Base-by-base conservation (phyloP, 2,329 filamentous ascomycete species). In the Ophiostoma fasciatum region DNA sequence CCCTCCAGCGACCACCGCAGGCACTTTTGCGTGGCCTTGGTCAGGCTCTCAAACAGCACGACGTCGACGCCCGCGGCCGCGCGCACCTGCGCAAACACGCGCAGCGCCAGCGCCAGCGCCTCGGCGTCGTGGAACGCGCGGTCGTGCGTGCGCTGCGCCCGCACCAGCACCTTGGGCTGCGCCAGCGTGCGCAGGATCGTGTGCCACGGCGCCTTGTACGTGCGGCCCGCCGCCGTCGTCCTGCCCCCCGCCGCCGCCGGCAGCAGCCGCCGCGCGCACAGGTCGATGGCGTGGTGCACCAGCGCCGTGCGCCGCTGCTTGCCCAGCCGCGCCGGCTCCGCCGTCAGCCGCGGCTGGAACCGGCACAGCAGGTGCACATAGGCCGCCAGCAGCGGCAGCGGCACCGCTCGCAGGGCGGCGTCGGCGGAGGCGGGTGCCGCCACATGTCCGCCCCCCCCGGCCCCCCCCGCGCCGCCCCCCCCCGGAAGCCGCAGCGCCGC, bases 331-430 rank as follows among this genome's bases (percentile, higher is more conserved):
- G 30, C 44, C 35, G 23, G 50, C 41, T 28, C 30, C n/a, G 19
- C 33, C 36, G 32, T 40, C 39, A 26, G 45, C 43, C 36, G 46
- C 22, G 56, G 53, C 28, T 61, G 54, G 30, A 61, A 55, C 19
- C 58, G 53, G 42, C 63, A 65, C n/a, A 71, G 53, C n/a, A 69
- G 50, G 15, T 48, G 37, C 17, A 78, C 57, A 46, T 69, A 74
- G 4, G 68, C 64, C 7, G 55, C 53, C 38, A 77, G 63, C 2
- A 65, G 42, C 4, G 40, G 18, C 5, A 54, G 40, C 1, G 60
- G 56, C 7, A 62, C 48, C 14, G 46, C 5, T 2, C 21, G 33
- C 3, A 45, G 20, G 22, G 14, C 15, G 10, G 17, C 12, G 19
- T 8, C 25, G 28, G 17, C 3, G 2, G 31, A 21, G 31, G n/a